phyloP scores from a whole-genome alignment of 2,329 filamentous ascomycete genomes.

The Cryphonectria radicalis region DNA sequence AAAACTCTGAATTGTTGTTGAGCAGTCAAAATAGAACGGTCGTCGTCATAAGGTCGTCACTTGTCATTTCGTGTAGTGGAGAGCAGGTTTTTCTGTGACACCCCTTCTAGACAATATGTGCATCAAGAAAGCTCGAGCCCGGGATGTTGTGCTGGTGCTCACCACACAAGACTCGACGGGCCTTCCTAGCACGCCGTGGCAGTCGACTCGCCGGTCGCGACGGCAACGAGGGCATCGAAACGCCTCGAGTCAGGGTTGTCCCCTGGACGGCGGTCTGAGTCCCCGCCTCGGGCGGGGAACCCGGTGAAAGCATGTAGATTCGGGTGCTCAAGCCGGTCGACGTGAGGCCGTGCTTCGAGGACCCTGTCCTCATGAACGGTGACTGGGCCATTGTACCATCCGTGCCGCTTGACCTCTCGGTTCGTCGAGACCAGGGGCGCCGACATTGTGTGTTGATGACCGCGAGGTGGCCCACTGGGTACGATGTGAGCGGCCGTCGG shows the following conservation, averaged over 20 bases:
- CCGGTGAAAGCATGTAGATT: conserved; percentile 58
- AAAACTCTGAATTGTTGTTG: not conserved
- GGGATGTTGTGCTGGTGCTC: too few relatives aligned
- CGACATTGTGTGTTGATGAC: conserved; percentile 64
- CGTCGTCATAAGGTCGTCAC: conserved; percentile 25
- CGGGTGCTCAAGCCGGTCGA: conserved; percentile 62
- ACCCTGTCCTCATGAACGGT: conserved; percentile 43
- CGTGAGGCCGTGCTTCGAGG: conserved; percentile 46
- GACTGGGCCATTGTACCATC: conserved; percentile 69
- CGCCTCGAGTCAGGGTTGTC: conserved; percentile 51
- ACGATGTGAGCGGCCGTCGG: not conserved
- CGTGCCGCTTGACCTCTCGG: conserved; percentile 67
- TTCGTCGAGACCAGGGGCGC: conserved; percentile 60
- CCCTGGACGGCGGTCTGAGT: conserved; percentile 32
- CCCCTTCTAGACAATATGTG: conserved; percentile 5
- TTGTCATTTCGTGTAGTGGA: conserved; percentile 11
- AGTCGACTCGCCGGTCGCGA: conserved; percentile 59
- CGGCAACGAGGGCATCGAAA: conserved; percentile 66
- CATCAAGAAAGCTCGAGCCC: not conserved
- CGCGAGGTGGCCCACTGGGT: conserved; percentile 29
- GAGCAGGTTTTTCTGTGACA: not conserved
- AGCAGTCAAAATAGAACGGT: conserved; percentile 1
- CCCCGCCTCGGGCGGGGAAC: conserved; percentile 49
- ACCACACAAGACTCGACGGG: too few relatives aligned
- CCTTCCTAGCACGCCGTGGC: conserved; percentile 33